Base-by-base conservation (phyloP, 164 flowering plant genomes). In the Santalum album region DNA sequence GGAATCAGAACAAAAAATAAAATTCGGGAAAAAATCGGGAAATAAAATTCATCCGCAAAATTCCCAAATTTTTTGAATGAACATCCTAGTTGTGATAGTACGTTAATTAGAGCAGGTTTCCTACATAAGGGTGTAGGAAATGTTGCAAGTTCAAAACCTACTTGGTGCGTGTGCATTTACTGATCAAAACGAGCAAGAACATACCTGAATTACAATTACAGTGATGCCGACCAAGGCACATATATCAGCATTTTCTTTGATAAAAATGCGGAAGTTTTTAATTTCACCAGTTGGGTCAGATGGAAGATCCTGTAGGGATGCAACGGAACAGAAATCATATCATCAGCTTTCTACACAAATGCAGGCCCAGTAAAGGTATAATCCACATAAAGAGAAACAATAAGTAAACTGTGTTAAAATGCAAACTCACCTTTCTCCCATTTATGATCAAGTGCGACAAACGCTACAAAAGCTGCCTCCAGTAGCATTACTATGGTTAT, bases 281-380 rank as follows among this genome's bases (percentile, higher is more conserved):
- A 86, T 78, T 67, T 84, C 81, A 59, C 91, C 96, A 51, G 96
- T 89, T 29, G 95, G 80, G 58, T 89, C 95, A 63, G 39, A 53
- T 55, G 96, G 96, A 69, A 88, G 74, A 67, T 78, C 90, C 96
- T 88, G 71, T 18, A 11, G 40, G 62, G 48, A 48, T 19, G 29
- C 40, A 20, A 36, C 3, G 20, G 19, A 60, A 57, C 36, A 58
- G 18, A 21, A 19, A 36, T 35, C 17, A 14, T 12, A 38, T 32
- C 45, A 18, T 10, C n/a, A 1, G 48, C 24, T 21, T 32, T 20
- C 19, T 44, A 29, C 23, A 53, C 0, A 38, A 34, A 6, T 54
- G 34, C 34, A 29, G 9, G 34, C 9, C 34, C 9, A 29, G n/a
- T n/a, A n/a, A n/a, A n/a, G n/a, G n/a, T n/a, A 29, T 29, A 29